Evolutionary conservation across 208 protist genomes (phyloP).

Genomic region (Acanthamoeba triangularis): DNA sequence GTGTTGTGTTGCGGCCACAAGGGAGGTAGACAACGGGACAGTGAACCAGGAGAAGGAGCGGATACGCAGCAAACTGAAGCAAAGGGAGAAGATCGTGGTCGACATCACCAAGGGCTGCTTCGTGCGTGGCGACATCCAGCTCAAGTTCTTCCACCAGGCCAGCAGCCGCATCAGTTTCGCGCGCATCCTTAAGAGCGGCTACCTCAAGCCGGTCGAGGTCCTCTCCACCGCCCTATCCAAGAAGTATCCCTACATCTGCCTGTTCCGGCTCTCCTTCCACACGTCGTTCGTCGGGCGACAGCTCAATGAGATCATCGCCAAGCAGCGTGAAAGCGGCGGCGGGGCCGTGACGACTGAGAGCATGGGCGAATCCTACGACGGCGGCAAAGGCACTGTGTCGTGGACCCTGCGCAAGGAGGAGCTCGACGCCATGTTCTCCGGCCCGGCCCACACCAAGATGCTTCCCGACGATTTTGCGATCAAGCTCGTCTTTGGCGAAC

Average conservation of each 20-base stretch:
- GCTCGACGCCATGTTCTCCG: slow-evolving; percentile 71
- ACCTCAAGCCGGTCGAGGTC: slow-evolving; percentile 63
- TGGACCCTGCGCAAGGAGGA: slow-evolving; percentile 59
- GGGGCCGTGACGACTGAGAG: neutral
- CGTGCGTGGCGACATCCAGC: slow-evolving; percentile 58
- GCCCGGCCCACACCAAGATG: slow-evolving; percentile 62
- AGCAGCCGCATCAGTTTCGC: slow-evolving; percentile 57
- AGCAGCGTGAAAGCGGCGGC: neutral
- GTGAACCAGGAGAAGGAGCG: slow-evolving; percentile 53
- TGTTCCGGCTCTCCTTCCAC: slow-evolving; percentile 56
- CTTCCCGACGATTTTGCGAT: slow-evolving; percentile 39
- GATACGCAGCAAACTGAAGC: slow-evolving; percentile 32
- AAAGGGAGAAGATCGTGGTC: slow-evolving; percentile 54
- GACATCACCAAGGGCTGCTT: slow-evolving; percentile 62
- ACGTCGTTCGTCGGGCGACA: slow-evolving; percentile 45
- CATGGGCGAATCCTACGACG: slow-evolving; percentile 32
- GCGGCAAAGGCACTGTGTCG: neutral
- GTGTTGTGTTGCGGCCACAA: neutral
- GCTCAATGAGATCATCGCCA: slow-evolving; percentile 68
- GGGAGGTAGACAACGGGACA: slow-evolving; percentile 61
- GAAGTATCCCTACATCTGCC: slow-evolving; percentile 60
- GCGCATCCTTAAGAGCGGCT: slow-evolving; percentile 58
- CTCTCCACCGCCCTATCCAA: slow-evolving; percentile 53
- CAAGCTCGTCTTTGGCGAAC: slow-evolving; percentile 46
- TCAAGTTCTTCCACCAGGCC: slow-evolving; percentile 72